Base-by-base conservation (phyloP, 1,284 basidiomycete species). In the Albatrellus sp. region DNA sequence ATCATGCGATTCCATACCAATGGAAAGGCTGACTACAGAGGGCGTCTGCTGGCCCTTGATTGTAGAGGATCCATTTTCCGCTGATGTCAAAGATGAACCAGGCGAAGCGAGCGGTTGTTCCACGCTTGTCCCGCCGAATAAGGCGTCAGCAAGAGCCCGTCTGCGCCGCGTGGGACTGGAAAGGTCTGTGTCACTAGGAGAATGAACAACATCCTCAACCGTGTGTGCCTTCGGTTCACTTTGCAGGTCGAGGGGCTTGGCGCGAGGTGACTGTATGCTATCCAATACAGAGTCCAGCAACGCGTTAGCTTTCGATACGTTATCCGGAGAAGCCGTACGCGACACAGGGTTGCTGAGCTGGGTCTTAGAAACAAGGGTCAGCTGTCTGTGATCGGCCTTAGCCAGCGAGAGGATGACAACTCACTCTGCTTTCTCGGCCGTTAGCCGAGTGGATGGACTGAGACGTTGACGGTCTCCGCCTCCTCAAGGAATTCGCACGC, bases 391-490 rank as follows among this genome's bases (percentile, higher is more conserved):
- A 32, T 20, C 45, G 44, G 37, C 12, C 33, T 40, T 34, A 46
- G 35, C 40, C 35, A 36, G 32, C 24, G 24, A 24, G 24, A 44
- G 39, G 44, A 2, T 2, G 29, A 17, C 7, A 20, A 64, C 73
- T 52, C 56, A 83, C 81, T 56, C 71, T 63, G 48, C 59, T 63
- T 30, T 69, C 70, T 20, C 65, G 66, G 17, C 72, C 73, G 42
- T 65, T 74, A 42, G 59, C 62, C 1, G 79, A 80, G 54, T 84
- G 80, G 53, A 76, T 80, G 7, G 83, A 83, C 58, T 85, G 81
- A 10, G 84, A 84, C n/a, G 80, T 85, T 0, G 84, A 87, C 6
- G 81, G 82, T 38, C 82, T 68, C 44, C 83, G 71, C 49, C 74
- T 75, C 48, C 82, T 68, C 16, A 64, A 24, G 30, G 51, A 52